A percentile compares a stretch with the other conserved stretches of the same genome.
Conservation (phyloP, 2,329 filamentous ascomycete species). For the Trichophyton mentagrophytes region DNA sequence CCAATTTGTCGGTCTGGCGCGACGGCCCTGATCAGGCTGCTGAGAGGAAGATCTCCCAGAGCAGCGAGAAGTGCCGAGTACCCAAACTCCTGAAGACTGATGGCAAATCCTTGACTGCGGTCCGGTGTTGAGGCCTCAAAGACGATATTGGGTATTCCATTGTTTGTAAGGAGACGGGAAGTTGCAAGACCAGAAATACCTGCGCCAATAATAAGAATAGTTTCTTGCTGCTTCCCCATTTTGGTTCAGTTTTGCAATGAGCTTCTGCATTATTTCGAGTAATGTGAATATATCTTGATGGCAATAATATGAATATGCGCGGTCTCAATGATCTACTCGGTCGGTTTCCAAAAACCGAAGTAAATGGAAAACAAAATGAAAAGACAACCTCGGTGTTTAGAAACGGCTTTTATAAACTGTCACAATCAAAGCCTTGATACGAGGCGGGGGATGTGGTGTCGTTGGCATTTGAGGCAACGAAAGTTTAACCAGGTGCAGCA, state of each 20-base stretch:
- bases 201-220: neutral
- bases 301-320: neutral
- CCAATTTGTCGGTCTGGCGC: neutral
- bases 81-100: neutral
- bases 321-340: neutral
- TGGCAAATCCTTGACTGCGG: neutral
- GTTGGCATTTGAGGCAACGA: neutral
- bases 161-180: neutral
- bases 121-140: neutral
- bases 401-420: neutral
- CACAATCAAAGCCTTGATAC: neutral
- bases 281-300: neutral
- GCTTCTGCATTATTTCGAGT: constrained; percentile 23
- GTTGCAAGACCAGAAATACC: neutral
- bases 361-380: neutral
- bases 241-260: neutral
- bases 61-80: neutral
- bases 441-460: neutral
- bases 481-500: too few species aligned
- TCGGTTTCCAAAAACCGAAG: neutral
- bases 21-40: neutral
- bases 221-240: neutral
- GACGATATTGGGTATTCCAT: neutral
- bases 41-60: neutral
- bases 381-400: neutral